phyloP scores from a whole-genome alignment of 257 asterid species.

The Eucommia ulmoides region DNA sequence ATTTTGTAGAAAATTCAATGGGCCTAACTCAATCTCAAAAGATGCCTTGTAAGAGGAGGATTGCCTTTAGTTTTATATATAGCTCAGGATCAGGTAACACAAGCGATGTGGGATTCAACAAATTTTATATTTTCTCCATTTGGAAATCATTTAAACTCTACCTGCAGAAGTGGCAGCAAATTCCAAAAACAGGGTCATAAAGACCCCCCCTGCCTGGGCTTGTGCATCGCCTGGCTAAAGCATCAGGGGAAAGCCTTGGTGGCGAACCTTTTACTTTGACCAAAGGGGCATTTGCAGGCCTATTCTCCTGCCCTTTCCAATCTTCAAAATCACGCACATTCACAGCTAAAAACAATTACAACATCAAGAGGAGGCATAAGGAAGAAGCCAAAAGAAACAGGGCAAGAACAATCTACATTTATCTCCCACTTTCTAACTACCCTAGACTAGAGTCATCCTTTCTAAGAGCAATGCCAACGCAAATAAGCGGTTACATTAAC shows the following conservation, averaged over 20 bases:
- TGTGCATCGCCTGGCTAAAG: constrained; percentile 38
- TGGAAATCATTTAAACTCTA: constrained; percentile 5
- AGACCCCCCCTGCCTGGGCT: constrained; percentile 64
- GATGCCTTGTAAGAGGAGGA: too few relatives aligned
- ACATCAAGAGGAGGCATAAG: not conserved
- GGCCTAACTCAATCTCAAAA: too few relatives aligned
- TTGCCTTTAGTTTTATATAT: too few relatives aligned
- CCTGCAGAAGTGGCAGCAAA: constrained; percentile 94
- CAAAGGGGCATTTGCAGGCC: constrained; percentile 17
- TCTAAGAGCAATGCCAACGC: not conserved
- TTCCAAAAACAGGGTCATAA: constrained; percentile 61
- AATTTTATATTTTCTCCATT: not conserved
- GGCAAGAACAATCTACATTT: not conserved
- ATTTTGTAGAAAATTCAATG: too few relatives aligned
- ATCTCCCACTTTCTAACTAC: not conserved
- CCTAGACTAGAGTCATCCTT: not conserved
- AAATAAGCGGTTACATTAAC: not conserved
- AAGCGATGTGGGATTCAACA: too few relatives aligned
- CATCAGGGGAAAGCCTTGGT: constrained; percentile 26
- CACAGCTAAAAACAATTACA: constrained; percentile 13
- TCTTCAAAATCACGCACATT: constrained; percentile 17
- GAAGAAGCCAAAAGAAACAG: too few relatives aligned
- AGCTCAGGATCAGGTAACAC: too few relatives aligned
- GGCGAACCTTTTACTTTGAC: constrained; percentile 14
- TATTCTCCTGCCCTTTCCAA: constrained; percentile 17